Conservation (phyloP, 768 basidiomycete genomes). For the Russula compacta region DNA sequence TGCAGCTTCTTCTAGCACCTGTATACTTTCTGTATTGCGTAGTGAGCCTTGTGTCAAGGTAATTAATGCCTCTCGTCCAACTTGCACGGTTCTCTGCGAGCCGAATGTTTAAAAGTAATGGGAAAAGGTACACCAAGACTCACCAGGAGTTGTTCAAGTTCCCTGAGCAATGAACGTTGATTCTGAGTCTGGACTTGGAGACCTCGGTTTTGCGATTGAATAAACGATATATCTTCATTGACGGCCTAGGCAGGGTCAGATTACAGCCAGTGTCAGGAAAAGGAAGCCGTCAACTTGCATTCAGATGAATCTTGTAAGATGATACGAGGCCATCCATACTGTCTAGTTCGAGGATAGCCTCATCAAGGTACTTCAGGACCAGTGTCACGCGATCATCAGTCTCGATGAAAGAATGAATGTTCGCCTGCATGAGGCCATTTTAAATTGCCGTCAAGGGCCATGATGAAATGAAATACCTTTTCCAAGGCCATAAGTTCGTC, state of each 20-base stretch:
- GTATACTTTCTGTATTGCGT: constrained; percentile 68
- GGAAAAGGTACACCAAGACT: neutral
- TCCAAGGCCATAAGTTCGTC: constrained; percentile 91
- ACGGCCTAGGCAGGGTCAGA: constrained; percentile 54
- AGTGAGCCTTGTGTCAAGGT: constrained; percentile 84
- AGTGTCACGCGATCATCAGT: constrained; percentile 83
- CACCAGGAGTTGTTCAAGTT: constrained; percentile 83
- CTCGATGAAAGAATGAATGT: constrained; percentile 95
- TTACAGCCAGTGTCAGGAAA: neutral
- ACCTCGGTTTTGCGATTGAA: constrained; percentile 94
- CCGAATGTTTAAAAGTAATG: neutral
- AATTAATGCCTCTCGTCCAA: constrained; percentile 65
- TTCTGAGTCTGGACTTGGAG: constrained; percentile 97
- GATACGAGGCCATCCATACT: constrained; percentile 83
- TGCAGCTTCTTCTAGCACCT: constrained; percentile 71
- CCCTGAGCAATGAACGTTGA: constrained; percentile 73
- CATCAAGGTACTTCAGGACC: constrained; percentile 84
- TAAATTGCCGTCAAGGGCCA: neutral
- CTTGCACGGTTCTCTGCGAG: constrained; percentile 84
- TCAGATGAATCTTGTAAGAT: constrained; percentile 93
- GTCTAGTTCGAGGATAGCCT: constrained; percentile 81
- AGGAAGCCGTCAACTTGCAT: constrained; percentile 43
- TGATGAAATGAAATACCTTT: constrained; percentile 45
- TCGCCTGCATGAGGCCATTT: constrained; percentile 49
- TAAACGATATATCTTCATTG: constrained; percentile 88